Percentiles rank a stretch among this genome's conserved stretches.
phyloP scores from a whole-genome alignment of 1,139 yeast species.

The Martiniozyma asiatica region DNA sequence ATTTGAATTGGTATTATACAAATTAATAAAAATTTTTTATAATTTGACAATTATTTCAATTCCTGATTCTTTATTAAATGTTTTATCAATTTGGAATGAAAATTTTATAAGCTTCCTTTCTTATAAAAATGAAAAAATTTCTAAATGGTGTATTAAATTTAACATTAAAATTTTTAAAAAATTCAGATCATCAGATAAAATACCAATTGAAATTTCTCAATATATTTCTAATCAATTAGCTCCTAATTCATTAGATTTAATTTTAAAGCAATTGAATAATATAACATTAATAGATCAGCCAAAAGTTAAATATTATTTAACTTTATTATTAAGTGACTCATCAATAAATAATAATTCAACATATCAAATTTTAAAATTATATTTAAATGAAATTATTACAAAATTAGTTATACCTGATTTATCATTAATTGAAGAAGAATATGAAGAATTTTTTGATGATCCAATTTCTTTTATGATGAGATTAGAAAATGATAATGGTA shows the following conservation, averaged over 20 bases:
- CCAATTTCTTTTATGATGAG: constrained; percentile 65
- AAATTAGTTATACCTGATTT: constrained; percentile 56
- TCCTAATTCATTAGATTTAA: constrained; percentile 46
- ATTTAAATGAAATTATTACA: constrained; percentile 44
- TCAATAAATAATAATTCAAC: constrained; percentile 46
- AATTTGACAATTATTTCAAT: constrained; percentile 2
- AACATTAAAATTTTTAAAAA: constrained; percentile 4
- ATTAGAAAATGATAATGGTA: constrained; percentile 4
- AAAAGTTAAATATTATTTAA: constrained; percentile 47
- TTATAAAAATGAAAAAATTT: background rate
- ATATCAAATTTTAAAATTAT: constrained; percentile 39
- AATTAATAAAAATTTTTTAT: constrained; percentile 2
- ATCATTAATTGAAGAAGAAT: constrained; percentile 40
- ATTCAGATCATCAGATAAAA: constrained; percentile 2
- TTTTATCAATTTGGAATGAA: background rate
- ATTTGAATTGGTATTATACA: background rate
- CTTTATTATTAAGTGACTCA: constrained; percentile 51
- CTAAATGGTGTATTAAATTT: constrained; percentile 4
- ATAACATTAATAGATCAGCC: constrained; percentile 40
- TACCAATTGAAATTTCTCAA: background rate
- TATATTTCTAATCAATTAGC: constrained; percentile 15
- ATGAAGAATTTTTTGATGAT: constrained; percentile 60
- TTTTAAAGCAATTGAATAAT: constrained; percentile 42
- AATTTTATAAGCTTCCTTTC: background rate
- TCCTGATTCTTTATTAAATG: constrained; percentile 1